Base-by-base conservation (phyloP, 108 stramenopile species). In the Fragilariopsis cylindrus region DNA sequence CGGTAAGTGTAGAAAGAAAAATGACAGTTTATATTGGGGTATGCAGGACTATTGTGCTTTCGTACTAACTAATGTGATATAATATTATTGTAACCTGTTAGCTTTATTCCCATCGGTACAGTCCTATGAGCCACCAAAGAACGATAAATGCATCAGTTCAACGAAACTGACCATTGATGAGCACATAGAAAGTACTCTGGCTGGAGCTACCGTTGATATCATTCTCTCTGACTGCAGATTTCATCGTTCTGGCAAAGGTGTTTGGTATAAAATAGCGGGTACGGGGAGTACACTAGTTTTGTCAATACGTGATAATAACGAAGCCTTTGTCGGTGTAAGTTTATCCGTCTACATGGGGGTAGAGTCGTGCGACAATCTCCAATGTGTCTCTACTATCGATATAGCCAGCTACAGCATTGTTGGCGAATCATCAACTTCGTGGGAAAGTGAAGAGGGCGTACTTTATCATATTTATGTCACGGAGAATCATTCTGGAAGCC, bases 71-170 rank as follows among this genome's bases (percentile, higher is more conserved):
- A 30, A 30, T 0, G 30, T 30, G 30, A 30, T 30, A 30, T 30
- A 30, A 30, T 30, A n/a, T 53, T 15, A n/a, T n/a, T 53, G 15
- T 12, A 53, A 53, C 52, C 52, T 15, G 52, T n/a, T 15, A 53
- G 15, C n/a, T 12, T 53, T 53, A 12, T 12, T 53, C 15, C 52
- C 52, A 0, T 53, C 52, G 52, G 52, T 15, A 15, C 15, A 53
- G 52, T 12, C 12, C 12, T 53, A 53, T 53, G 52, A n/a, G 52
- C 68, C 49, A 11, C 68, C 68, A 8, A 13, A 13, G 18, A 69
- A 69, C 47, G 68, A 69, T 52, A 21, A 12, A 18, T 69, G 68
- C 5, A 21, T 19, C 15, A 69, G 30, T 19, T 42, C 68, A 30
- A 52, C 68, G 15, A 6, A 12, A 6, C 12, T 69, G 12, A 30